These are phyloP conservation scores for Phlyctochytrium arcticum DNA, from an alignment of 192 early-diverging fungal genomes.

Conservation along the genomic window DNA sequence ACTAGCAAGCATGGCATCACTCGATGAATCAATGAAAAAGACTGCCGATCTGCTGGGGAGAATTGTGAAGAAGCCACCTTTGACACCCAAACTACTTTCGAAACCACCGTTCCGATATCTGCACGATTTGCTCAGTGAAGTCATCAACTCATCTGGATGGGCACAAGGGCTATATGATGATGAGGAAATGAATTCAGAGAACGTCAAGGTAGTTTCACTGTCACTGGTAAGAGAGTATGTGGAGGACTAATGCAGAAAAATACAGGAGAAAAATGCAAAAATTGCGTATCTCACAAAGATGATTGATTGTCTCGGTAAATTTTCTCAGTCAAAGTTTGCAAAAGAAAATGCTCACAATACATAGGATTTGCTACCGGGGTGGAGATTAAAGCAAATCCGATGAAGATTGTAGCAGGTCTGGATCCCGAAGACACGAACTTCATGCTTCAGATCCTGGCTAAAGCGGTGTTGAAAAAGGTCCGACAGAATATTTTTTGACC, in stretches of 20 bases:
- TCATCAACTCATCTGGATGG: constrained; percentile 34
- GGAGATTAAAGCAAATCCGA: constrained; percentile 43
- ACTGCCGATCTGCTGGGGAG: constrained; percentile 40
- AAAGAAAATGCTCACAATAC: neutral
- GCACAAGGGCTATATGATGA: constrained; percentile 46
- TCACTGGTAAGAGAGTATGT: neutral
- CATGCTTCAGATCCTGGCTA: constrained; percentile 49
- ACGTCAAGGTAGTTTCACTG: constrained; percentile 41
- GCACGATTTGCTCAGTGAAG: constrained; percentile 52
- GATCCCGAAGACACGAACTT: constrained; percentile 56
- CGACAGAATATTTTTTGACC: neutral
- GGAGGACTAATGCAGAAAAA: neutral
- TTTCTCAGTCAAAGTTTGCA: constrained; percentile 7
- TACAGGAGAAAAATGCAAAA: constrained; percentile 58
- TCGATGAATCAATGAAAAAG: constrained; percentile 44
- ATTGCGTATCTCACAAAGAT: constrained; percentile 50
- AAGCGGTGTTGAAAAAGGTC: constrained; percentile 50
- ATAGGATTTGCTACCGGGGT: constrained; percentile 42
- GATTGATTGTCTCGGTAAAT: constrained; percentile 44
- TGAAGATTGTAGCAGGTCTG: constrained; percentile 57
- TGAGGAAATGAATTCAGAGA: constrained; percentile 47
- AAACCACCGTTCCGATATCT: constrained; percentile 61
- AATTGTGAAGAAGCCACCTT: constrained; percentile 50
- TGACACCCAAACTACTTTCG: constrained; percentile 51
- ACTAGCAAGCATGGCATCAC: constrained; percentile 1